Evolutionary conservation across 2,329 filamentous ascomycete species (phyloP), one percentile per base, ranked within the genome.

Genomic region (Fusarium sp.): DNA sequence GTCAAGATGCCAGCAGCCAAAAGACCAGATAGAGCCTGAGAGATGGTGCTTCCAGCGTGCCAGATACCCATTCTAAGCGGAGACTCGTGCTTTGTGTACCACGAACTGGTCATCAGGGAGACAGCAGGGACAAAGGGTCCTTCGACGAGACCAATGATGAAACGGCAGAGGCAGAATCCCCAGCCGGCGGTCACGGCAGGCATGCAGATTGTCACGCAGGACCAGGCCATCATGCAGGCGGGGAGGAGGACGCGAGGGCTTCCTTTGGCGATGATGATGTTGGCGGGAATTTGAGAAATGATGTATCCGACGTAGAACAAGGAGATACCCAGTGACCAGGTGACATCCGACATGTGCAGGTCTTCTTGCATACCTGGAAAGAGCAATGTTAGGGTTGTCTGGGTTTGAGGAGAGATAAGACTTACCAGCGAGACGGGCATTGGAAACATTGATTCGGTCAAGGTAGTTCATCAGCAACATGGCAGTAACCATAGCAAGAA

Each of bases 391-490:
- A 22, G 22, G 3, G 22, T 22, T 22, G 22, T 22, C 22, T 22
- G 22, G 22, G 22, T 22, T 22, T 22, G 22, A 22, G 0, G 8
- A 16, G 7, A 34, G 16, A 25, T 27, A 11, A 27, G 9, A 27
- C 25, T 8, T 27, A 5, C 79, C 79, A 8, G 79, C 79, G 13
- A 82, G 76, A 38, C 79, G 77, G 12, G 80, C 80, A 65, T 82
- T 82, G 45, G 83, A 84, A 29, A 86, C 83, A 66, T 86, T 87
- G 32, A 84, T 85, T 53, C 84, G 79, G 63, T 86, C 84, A 20
- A 86, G 79, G 70, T 85, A 86, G 70, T 77, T 78, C 68, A 78
- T 71, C 8, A 78, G 0, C 11, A 72, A 58, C 77, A 78, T 78
- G 7, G 74, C 62, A 12, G 74, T 70, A 0, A 77, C 69, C 66